Evolutionary conservation across 768 basidiomycete species (phyloP), one percentile per base, ranked within the genome.

Genomic region (Rhizopogon salebrosus): DNA sequence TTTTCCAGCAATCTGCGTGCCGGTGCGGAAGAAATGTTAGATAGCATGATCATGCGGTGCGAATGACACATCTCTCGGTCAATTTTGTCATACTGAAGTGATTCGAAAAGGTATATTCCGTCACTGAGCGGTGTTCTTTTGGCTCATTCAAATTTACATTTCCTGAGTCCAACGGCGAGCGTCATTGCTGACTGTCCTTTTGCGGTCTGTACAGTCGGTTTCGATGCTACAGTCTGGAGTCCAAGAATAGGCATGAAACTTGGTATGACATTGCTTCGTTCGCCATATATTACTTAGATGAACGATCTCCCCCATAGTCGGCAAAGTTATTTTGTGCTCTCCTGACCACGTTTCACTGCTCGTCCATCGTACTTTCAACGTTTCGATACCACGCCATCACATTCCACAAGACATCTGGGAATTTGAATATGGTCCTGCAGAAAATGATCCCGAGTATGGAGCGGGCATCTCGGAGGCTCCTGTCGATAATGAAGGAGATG

Each of bases 11-110:
- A 88, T 68, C 80, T 86, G n/a, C 73, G 78, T 9, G 73, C 69
- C 37, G 95, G 95, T 6, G 89, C 83, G 16, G 83, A 87, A 63
- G 92, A 98, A 70, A 84, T 94, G 81, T 73, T 98, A 16, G 93
- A 98, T 68, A 90, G 89, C 7, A 88, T 97, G 88, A 72, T 95
- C 13, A 95, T 98, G 95, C 84, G 90, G 95, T 94, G 63, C 60
- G 80, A 20, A 38, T 38, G 18, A 23, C 27, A 52, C 16, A 24
- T 51, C 14, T 26, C 14, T 6, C 8, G 20, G 23, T 26, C 9
- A 27, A 18, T 1, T 26, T 23, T 22, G 48, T 36, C n/a, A 36
- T 51, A 26, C 31, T 46, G 23, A 53, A 37, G 35, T 39, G 7
- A 2, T 54, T 42, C 42, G 36, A n/a, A 56, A 34, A 98, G 95